These are phyloP conservation scores for Thinopyrum elongatum DNA, from an alignment of 176 grass and related monocot species.

Conservation along the genomic window DNA sequence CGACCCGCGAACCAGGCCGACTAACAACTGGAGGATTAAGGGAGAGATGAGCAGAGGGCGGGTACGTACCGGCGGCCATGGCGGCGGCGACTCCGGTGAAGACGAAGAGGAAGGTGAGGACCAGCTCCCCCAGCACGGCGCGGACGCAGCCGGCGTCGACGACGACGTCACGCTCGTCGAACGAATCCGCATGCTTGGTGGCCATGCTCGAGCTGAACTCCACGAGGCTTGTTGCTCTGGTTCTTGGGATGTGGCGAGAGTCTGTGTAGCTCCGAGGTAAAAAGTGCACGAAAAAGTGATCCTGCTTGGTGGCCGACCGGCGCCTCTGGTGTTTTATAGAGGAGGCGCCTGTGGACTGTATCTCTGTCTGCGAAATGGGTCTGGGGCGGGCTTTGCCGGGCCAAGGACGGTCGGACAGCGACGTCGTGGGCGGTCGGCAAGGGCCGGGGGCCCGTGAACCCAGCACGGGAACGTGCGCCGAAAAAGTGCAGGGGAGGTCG, in stretches of 20 bases:
- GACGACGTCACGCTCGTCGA: not conserved
- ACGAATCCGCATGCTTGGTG: constrained; percentile 28
- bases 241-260: not conserved
- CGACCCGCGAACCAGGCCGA: no score
- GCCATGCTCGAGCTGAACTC: not conserved
- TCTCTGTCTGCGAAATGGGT: not conserved
- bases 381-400: not conserved
- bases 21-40: not conserved
- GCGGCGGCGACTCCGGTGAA: constrained; percentile 76
- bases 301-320: no score
- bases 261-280: not conserved
- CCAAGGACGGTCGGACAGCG: not conserved
- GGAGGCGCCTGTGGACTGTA: no score
- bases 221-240: no score
- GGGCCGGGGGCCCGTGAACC: not conserved
- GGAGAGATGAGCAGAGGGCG: no score
- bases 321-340: not conserved
- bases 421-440: not conserved
- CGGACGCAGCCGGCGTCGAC: constrained; percentile 41
- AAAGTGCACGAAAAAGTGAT: not conserved
- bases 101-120: constrained; percentile 97
- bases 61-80: constrained; percentile 60
- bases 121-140: constrained; percentile 75
- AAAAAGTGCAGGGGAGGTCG: not conserved
- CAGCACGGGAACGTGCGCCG: not conserved